Evolutionary conservation across 768 basidiomycete genomes (phyloP), one percentile per base, ranked within the genome.

Genomic region (Calocera cornea): DNA sequence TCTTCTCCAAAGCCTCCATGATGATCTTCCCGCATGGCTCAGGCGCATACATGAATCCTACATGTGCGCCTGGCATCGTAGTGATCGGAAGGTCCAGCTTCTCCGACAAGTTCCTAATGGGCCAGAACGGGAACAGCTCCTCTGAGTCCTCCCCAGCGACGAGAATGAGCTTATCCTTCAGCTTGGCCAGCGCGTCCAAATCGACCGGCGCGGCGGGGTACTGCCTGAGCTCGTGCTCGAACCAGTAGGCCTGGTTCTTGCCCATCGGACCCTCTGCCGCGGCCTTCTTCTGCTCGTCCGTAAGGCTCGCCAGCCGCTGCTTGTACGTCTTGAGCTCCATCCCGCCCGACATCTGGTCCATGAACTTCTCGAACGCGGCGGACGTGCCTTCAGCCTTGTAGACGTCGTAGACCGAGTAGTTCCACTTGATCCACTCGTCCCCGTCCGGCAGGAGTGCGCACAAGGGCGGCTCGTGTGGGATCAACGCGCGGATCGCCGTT

Each of bases 191-290:
- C 2, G 54, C 54, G 10, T 60, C 54, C 7, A 60, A 5, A 31
- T 60, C 54, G 54, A 60, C 31, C 54, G 11, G 11, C 27, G 31
- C 54, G 8, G 31, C 14, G 14, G 54, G 54, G 31, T 60, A 60
- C 54, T 60, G 54, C 54, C 54, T 27, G 54, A 60, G 27, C 54
- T 60, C 54, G 31, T 60, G 54, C 54, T 60, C 54, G 27, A 60
- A 60, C 54, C 54, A 60, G 54, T 60, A 60, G 11, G 54, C 54
- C 19, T 60, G 54, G 22, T 60, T 33, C 31, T 33, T 60, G 14
- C 7, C 31, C 54, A 2, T 60, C 11, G 24, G 54, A 27, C 27
- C 31, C n/a, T n/a, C n/a, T 11, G 27, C 31, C 2, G 31, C 10
- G 54, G 14, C 54, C 27, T 60, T 60, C 54, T 60, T 33, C 22